A percentile compares a stretch with the other conserved stretches of the same genome.
Conservation (phyloP, 2,329 filamentous ascomycete species). For the Emydomyces testavorans region DNA sequence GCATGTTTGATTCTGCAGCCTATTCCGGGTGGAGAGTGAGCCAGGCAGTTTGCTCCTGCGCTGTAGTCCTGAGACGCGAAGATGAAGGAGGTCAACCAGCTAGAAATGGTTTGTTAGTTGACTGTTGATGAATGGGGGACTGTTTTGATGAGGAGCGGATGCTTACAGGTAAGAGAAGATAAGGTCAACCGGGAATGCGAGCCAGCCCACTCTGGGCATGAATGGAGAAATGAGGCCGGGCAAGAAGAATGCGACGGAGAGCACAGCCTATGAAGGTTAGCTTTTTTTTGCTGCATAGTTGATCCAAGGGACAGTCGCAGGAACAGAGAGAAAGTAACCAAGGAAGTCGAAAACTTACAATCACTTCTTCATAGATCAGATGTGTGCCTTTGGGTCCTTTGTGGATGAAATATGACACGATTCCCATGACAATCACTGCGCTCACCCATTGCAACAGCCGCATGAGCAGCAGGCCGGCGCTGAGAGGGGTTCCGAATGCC, state of each 20-base stretch:
- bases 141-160: background rate
- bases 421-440: conserved; percentile 34
- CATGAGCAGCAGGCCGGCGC: conserved; percentile 12
- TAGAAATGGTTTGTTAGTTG: conserved; percentile 14
- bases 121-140: background rate
- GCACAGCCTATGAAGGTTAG: conserved; percentile 19
- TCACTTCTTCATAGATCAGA: conserved; percentile 32
- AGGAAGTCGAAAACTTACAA: conserved; percentile 23
- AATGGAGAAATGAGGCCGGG: conserved; percentile 35
- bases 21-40: conserved; percentile 25
- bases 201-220: conserved; percentile 26
- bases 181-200: conserved; percentile 33
- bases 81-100: conserved; percentile 40
- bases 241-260: conserved; percentile 34
- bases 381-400: conserved; percentile 25
- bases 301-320: background rate
- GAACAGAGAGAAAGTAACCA: background rate
- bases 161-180: conserved; percentile 38
- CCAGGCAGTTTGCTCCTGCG: conserved; percentile 23
- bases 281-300: background rate
- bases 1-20: conserved; percentile 31
- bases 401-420: conserved; percentile 32
- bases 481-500: conserved; percentile 1
- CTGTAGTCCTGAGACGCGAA: conserved; percentile 39
- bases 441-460: conserved; percentile 29